phyloP scores from a whole-genome alignment of 129 eudicot species.

The Cynara cardunculus region DNA sequence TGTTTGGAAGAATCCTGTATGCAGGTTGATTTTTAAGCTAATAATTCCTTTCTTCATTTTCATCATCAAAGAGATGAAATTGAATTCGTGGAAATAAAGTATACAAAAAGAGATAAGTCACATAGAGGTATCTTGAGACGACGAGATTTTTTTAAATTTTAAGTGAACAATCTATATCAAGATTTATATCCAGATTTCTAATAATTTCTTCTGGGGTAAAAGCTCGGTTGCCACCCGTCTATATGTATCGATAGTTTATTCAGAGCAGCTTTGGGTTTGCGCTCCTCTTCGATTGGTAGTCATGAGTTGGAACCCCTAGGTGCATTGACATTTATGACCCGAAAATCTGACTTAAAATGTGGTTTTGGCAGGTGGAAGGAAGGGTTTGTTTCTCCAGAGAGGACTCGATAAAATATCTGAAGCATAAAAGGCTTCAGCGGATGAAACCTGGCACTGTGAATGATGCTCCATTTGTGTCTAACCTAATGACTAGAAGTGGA shows the following conservation, averaged over 20 bases:
- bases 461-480: constrained; percentile 37
- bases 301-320: background rate
- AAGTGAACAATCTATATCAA: background rate
- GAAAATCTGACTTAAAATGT: constrained; percentile 8
- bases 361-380: constrained; percentile 81
- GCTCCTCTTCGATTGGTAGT: background rate
- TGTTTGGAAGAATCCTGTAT: constrained; percentile 1
- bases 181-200: background rate
- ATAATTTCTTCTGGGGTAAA: background rate
- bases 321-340: background rate
- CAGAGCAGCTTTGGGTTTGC: background rate
- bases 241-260: background rate
- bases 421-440: constrained; percentile 77
- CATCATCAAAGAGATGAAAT: background rate
- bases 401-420: constrained; percentile 68
- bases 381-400: constrained; percentile 81
- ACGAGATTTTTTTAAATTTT: background rate
- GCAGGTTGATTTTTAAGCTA: constrained; percentile 16
- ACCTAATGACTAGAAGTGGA: constrained; percentile 58
- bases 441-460: constrained; percentile 42
- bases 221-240: background rate
- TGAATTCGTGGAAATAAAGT: background rate
- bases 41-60: background rate
- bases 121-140: background rate
- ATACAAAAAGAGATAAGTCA: background rate